These are phyloP conservation scores for Parathielavia appendiculata DNA, from an alignment of 495 filamentous ascomycete species.

Conservation along the genomic window DNA sequence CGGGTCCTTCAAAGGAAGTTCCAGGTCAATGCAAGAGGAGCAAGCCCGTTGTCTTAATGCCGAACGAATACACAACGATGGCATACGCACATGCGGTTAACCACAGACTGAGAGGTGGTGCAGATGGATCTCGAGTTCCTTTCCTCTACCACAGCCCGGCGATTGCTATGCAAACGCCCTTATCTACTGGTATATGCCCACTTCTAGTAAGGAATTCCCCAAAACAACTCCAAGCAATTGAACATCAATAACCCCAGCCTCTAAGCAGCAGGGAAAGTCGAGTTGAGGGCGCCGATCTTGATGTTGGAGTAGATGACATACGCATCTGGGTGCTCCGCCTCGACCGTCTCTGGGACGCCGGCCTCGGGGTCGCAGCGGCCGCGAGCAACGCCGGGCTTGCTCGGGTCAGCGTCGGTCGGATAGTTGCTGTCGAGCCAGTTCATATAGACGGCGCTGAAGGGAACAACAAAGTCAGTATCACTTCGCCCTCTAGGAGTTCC, in stretches of 20 bases:
- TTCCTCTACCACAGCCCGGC: too few relatives aligned
- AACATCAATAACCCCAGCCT: neutral
- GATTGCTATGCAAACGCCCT: too few relatives aligned
- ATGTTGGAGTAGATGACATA: slow-evolving; percentile 64
- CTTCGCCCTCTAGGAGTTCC: too few relatives aligned
- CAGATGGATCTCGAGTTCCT: too few relatives aligned
- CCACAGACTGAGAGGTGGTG: too few relatives aligned
- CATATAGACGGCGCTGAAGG: slow-evolving; percentile 49
- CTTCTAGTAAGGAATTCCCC: neutral
- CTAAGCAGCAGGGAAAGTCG: slow-evolving; percentile 26
- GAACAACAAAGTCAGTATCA: neutral
- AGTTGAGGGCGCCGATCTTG: slow-evolving; percentile 44
- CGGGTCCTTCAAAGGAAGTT: too few relatives aligned
- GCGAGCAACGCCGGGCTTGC: slow-evolving; percentile 54
- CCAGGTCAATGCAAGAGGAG: too few relatives aligned
- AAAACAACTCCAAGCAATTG: neutral
- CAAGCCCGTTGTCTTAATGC: too few relatives aligned
- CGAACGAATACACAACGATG: too few relatives aligned
- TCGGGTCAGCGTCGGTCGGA: slow-evolving; percentile 45
- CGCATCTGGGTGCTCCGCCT: slow-evolving; percentile 45
- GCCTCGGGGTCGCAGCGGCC: slow-evolving; percentile 55
- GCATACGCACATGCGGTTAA: too few relatives aligned
- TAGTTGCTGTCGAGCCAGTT: slow-evolving; percentile 67
- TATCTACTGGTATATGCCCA: slow-evolving; percentile 5
- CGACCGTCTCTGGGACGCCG: slow-evolving; percentile 50